A percentile compares a stretch with the other conserved stretches of the same genome.
Evolutionary conservation across 148 eudicot species (phyloP).

Genomic region (Arctostaphylos glauca): DNA sequence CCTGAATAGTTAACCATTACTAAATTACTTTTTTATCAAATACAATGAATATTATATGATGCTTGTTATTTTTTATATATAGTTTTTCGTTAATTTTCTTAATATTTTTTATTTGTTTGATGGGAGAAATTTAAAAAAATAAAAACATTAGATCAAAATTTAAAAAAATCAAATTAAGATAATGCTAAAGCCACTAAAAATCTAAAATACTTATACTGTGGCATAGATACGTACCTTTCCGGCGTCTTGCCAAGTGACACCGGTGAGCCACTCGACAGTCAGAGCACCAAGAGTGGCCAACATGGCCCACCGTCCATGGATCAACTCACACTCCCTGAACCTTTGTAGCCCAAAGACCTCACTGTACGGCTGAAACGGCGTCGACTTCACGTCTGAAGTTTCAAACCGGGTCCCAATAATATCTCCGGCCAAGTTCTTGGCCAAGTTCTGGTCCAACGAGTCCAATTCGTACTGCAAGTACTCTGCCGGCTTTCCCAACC

Average conservation of each 20-base stretch:
- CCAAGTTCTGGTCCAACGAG: slow-evolving; percentile 84
- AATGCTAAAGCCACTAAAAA: too few species aligned
- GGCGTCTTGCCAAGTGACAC: slow-evolving; percentile 98
- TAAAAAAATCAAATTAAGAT: too few species aligned
- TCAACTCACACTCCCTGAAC: slow-evolving; percentile 93
- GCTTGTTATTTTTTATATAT: too few species aligned
- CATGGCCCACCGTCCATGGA: slow-evolving; percentile 98
- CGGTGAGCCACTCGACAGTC: slow-evolving; percentile 92
- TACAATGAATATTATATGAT: too few species aligned
- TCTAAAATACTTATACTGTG: too few species aligned
- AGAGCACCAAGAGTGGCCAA: slow-evolving; percentile 92
- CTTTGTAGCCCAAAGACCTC: slow-evolving; percentile 97
- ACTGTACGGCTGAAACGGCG: slow-evolving; percentile 77
- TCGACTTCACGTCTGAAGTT: slow-evolving; percentile 53
- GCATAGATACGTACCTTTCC: slow-evolving; percentile 63
- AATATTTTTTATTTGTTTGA: too few species aligned
- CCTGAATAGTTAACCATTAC: slow-evolving; percentile 36
- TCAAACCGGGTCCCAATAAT: slow-evolving; percentile 81
- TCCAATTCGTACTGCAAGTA: slow-evolving; percentile 84
- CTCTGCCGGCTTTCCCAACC: slow-evolving; percentile 89
- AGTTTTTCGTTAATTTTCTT: too few species aligned
- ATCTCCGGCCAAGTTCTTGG: slow-evolving; percentile 76
- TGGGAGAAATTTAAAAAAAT: too few species aligned
- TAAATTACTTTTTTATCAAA: not conserved
- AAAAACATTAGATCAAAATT: too few species aligned